Evolutionary conservation across 305 asterid genomes (phyloP).

Genomic region (Rubia tinctorum): DNA sequence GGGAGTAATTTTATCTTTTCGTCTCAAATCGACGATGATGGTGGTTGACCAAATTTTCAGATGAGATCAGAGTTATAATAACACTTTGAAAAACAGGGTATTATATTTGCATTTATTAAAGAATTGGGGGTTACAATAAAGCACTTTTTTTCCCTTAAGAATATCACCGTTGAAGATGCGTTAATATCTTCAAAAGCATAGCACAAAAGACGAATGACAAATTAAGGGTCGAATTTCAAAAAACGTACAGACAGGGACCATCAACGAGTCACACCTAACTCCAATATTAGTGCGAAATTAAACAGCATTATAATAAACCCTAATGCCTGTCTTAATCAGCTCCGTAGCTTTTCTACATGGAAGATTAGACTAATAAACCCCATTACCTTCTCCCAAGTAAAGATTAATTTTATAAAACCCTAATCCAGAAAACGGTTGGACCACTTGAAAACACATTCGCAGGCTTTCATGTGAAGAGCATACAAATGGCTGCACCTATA

Average conservation of each 20-base stretch:
- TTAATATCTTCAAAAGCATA: too few relatives aligned
- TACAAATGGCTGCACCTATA: conserved; percentile 6
- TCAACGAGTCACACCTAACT: conserved; percentile 3
- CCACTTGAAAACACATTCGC: conserved; percentile 36
- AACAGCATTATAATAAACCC: not conserved
- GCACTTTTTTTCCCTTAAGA: too few relatives aligned
- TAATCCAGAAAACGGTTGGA: conserved; percentile 38
- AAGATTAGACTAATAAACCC: conserved; percentile 35
- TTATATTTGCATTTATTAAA: too few relatives aligned
- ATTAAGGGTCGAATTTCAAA: not conserved
- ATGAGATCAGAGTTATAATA: too few relatives aligned
- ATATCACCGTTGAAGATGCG: too few relatives aligned
- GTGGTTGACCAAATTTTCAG: too few relatives aligned
- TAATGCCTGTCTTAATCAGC: conserved; percentile 43
- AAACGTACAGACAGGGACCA: not conserved
- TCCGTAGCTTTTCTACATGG: conserved; percentile 9
- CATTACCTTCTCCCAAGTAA: conserved; percentile 35
- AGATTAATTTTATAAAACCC: conserved; percentile 22
- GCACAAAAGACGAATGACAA: not conserved
- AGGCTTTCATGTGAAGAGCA: conserved; percentile 49
- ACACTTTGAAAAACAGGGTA: too few relatives aligned
- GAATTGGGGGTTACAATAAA: too few relatives aligned
- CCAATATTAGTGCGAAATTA: conserved; percentile 31
- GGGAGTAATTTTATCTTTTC: too few relatives aligned
- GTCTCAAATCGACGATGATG: too few relatives aligned